A percentile compares a stretch with the other conserved stretches of the same genome.
These are phyloP conservation scores for Colletotrichum aenigma DNA, from an alignment of 2,329 filamentous ascomycete species.

Conservation along the genomic window DNA sequence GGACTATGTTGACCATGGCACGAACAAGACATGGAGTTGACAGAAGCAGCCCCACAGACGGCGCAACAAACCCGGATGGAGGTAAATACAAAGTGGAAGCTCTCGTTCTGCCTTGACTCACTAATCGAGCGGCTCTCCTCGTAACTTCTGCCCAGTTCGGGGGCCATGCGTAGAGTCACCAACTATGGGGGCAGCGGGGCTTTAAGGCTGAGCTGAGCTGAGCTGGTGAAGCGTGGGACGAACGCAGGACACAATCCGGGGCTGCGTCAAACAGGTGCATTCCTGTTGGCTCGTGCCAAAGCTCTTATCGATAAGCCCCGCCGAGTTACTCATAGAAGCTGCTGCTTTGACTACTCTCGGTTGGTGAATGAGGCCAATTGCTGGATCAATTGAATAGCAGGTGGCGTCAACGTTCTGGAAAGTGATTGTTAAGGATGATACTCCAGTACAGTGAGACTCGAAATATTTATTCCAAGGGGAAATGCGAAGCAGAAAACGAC, in stretches of 20 bases:
- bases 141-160: background rate
- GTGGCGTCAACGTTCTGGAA: background rate
- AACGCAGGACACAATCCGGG: background rate
- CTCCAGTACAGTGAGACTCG: background rate
- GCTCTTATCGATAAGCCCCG: constrained; percentile 25
- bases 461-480: background rate
- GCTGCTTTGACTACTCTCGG: background rate
- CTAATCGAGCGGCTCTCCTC: background rate
- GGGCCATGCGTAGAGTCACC: background rate
- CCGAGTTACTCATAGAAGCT: constrained; percentile 16
- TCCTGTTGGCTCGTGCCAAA: constrained; percentile 16
- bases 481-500: background rate
- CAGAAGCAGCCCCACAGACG: background rate
- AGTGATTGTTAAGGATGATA: background rate
- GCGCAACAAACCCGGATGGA: background rate
- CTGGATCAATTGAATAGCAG: background rate
- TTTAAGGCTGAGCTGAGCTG: background rate
- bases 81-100: background rate
- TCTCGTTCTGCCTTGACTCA: background rate
- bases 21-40: background rate
- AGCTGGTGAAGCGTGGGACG: background rate
- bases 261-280: background rate
- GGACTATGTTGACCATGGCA: background rate
- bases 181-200: background rate
- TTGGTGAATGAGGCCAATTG: background rate